Evolutionary conservation across 768 basidiomycete species (phyloP), one percentile per base, ranked within the genome.

Genomic region (Boletus vermiculosoides): DNA sequence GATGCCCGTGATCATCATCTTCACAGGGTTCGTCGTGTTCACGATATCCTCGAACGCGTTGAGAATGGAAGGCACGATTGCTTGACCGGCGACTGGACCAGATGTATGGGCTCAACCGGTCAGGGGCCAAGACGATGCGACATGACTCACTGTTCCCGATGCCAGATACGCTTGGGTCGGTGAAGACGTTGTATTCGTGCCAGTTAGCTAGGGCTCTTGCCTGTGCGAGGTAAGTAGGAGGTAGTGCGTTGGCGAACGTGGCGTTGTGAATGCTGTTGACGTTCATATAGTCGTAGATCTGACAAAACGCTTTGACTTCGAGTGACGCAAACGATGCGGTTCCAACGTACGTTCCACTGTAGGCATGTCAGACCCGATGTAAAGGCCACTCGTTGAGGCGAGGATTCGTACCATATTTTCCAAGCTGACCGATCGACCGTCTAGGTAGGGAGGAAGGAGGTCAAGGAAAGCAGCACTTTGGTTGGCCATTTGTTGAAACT

Each of bases 201-300:
- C 78, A 91, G 71, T 88, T 82, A 2, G 87, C 88, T 8, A 91
- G 77, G 45, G 76, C 78, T 20, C 82, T 76, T 4, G 80, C 84
- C 64, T 83, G 83, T 9, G 71, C 77, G 18, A 87, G 75, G 61
- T 74, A 81, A 0, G 75, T 76, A 1, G 71, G 34, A 10, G 86
- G 84, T 4, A 89, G 75, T 0, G 55, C 57, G 0, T 72, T 52
- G 9, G 73, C 64, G 58, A 88, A 91, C 0, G 75, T 77, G 30
- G 74, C 74, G 56, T 89, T 84, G 70, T 92, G 87, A 49, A 87
- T 85, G 45, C 63, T 78, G 62, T 87, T 78, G 50, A 90, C 86
- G 65, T 88, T 89, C 78, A 90, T 84, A 60, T 80, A 90, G 62
- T 89, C 86, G 65, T 73, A 89, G 50, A 88, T 79, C 85, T 87